Percentiles rank a stretch among this genome's conserved stretches.
Conservation (phyloP, 2,329 filamentous ascomycete genomes). For the Pseudogymnoascus sp. region DNA sequence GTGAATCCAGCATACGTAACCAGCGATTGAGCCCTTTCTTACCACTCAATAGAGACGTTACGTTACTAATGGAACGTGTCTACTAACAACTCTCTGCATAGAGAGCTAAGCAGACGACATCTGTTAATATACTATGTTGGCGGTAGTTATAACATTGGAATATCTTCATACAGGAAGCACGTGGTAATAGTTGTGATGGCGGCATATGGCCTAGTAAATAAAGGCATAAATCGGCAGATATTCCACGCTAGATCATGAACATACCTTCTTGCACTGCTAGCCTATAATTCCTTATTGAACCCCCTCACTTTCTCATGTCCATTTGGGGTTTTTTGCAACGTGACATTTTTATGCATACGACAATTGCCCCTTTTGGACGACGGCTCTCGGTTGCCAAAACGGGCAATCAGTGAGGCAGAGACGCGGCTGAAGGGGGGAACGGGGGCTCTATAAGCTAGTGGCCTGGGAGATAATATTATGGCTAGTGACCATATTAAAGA, state of each 20-base stretch:
- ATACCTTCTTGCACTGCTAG: not conserved
- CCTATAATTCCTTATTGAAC: no score
- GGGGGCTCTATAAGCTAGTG: not conserved
- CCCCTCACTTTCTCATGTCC: not conserved
- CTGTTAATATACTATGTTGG: not conserved
- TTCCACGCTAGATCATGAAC: not conserved
- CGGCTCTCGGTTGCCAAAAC: not conserved
- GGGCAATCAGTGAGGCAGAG: not conserved
- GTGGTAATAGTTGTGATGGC: not conserved
- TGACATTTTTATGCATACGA: not conserved
- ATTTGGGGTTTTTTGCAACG: not conserved
- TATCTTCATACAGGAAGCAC: not conserved
- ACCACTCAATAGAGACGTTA: not conserved
- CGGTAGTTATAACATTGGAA: not conserved
- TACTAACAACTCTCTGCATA: not conserved
- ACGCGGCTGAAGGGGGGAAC: not conserved
- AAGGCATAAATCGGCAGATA: not conserved
- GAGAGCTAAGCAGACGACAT: not conserved
- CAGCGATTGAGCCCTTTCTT: not conserved
- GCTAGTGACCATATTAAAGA: not conserved
- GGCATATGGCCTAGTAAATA: not conserved
- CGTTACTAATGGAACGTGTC: not conserved
- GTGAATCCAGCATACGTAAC: not conserved
- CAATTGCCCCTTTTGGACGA: not conserved
- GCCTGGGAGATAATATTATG: not conserved